Base-by-base conservation (phyloP, 2,329 filamentous ascomycete species). In the Talaromyces verruculosus region DNA sequence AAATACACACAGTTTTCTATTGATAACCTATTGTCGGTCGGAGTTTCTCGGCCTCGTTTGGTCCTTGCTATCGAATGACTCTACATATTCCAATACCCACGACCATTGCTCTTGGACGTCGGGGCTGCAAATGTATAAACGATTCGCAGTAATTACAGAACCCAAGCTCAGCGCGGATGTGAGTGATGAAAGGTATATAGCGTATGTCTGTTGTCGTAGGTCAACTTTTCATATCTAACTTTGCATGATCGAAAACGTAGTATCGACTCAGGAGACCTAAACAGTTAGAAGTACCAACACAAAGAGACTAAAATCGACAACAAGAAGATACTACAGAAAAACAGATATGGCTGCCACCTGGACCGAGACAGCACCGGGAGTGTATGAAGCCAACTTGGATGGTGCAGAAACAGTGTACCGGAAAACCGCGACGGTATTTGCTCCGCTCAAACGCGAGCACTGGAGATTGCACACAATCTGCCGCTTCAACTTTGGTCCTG, bases 381-480 rank as follows among this genome's bases (percentile, higher is more conserved):
- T 59, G 19, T 59, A 59, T 28, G 37, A 59, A 22, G 57, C 57
- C 37, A 59, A 49, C 69, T 87, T 66, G 17, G 59, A 55, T 33
- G 64, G 64, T n/a, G 58, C 59, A 13, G 64, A 66, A 58, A 66
- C 62, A 1, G 59, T 66, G 13, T 66, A 66, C 49, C 59, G 59
- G 3, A 55, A 51, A 25, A 51, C 49, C 1, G 62, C 59, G 17
- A 66, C 60, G 11, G 33, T 53, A 1, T 64, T 67, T 43, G 37
- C 35, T 22, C 45, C 47, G 6, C 37, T 51, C 10, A 51, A 51
- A 39, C 49, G 55, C 11, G 67, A 68, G 19, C 67, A 68, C 37
- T 68, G 64, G 64, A 47, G 67, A 2, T 6, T 68, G 15, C 62
- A 68, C 55, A 55, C 59, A n/a, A 43, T 64, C 28, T 68, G 64